Percentiles rank a stretch among this genome's conserved stretches.
Evolutionary conservation across 768 basidiomycete genomes (phyloP).

Genomic region (Kwoniella sp.): DNA sequence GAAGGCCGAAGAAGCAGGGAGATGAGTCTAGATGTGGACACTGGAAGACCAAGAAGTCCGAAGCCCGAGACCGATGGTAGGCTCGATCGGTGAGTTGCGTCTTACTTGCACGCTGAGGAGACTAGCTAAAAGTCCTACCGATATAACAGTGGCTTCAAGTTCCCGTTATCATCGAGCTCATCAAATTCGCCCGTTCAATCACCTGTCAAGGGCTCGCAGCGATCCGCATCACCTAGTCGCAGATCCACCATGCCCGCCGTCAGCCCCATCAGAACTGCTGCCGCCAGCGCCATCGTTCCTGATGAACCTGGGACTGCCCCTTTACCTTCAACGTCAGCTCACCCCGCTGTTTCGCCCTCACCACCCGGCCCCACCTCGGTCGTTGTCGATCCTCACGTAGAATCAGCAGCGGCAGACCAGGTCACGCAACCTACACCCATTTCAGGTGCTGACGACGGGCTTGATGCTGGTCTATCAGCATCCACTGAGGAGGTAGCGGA

Average conservation of each 20-base stretch:
- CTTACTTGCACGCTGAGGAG: not conserved
- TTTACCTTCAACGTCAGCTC: constrained; percentile 1
- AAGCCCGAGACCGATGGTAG: constrained; percentile 54
- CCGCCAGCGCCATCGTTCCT: not conserved
- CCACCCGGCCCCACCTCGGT: constrained; percentile 1
- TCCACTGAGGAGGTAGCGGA: not conserved
- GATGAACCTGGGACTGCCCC: not conserved
- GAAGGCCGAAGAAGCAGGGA: constrained; percentile 29
- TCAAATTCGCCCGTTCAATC: constrained; percentile 19
- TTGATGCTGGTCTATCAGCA: not conserved
- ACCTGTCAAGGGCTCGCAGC: constrained; percentile 6
- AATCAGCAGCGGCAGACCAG: not conserved
- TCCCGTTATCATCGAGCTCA: constrained; percentile 35
- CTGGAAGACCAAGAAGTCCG: constrained; percentile 46
- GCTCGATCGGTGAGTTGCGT: constrained; percentile 42
- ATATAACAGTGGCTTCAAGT: constrained; percentile 46
- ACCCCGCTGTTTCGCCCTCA: not conserved
- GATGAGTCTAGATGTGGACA: constrained; percentile 29
- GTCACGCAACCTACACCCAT: not conserved
- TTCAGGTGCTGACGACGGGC: not conserved
- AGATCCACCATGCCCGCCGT: constrained; percentile 11
- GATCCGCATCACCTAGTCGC: constrained; percentile 7
- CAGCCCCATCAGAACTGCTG: not conserved
- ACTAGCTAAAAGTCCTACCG: not conserved
- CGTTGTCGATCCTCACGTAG: not conserved